phyloP scores from a whole-genome alignment of 441 rosid genomes.

The Adansonia rubrostipa region DNA sequence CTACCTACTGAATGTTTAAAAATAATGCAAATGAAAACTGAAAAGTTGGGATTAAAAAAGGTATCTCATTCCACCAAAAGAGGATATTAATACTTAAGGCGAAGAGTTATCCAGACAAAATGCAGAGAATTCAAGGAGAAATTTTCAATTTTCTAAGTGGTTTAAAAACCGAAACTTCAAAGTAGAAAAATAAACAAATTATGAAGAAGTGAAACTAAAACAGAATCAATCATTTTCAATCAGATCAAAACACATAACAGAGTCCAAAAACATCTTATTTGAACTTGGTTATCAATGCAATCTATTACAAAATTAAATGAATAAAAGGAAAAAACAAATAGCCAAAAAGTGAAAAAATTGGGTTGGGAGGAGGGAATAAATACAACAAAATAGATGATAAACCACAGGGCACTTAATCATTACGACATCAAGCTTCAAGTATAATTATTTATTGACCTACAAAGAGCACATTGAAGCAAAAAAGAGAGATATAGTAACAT shows the following conservation, averaged over 20 bases:
- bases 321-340: background rate
- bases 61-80: background rate
- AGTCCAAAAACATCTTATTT: background rate
- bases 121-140: constrained; percentile 9
- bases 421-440: constrained; percentile 6
- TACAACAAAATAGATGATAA: background rate
- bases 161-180: background rate
- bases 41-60: background rate
- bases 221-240: background rate
- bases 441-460: background rate
- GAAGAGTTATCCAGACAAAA: background rate
- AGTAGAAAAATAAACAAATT: constrained; percentile 14
- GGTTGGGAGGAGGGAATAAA: background rate
- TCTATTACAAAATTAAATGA: background rate
- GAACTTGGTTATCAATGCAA: background rate
- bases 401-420: constrained; percentile 1
- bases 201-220: background rate
- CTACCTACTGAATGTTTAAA: background rate
- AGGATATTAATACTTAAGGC: background rate
- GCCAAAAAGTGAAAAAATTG: background rate
- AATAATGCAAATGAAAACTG: background rate
- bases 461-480: background rate
- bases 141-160: constrained; percentile 1
- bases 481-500: background rate
- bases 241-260: background rate